Conservation (phyloP, 75 land plant genomes). For the Picea glauca region DNA sequence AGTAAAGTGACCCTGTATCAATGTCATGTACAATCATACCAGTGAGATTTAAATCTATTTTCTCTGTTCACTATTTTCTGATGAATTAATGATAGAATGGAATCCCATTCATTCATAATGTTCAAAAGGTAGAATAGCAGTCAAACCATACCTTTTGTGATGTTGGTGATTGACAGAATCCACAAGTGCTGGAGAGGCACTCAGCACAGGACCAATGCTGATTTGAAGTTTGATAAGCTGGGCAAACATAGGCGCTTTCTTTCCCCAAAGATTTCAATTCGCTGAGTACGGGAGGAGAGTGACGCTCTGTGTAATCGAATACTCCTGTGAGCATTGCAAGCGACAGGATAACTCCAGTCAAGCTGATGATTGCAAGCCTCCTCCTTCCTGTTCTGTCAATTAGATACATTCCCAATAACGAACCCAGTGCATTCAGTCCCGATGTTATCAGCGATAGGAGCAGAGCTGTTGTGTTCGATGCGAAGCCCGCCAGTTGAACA, state of each 20-base stretch:
- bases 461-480: slow-evolving; percentile 77
- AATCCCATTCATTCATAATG: too few species aligned
- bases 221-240: neutral
- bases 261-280: neutral
- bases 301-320: slow-evolving; percentile 38
- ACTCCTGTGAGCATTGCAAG: slow-evolving; percentile 45
- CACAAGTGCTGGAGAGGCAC: slow-evolving; percentile 1
- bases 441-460: slow-evolving; percentile 75
- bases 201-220: slow-evolving; percentile 18
- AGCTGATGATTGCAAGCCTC: slow-evolving; percentile 56
- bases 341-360: slow-evolving; percentile 54
- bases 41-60: too few species aligned
- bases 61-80: too few species aligned
- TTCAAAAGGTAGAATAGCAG: too few species aligned
- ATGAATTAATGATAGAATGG: too few species aligned
- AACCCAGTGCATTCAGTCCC: slow-evolving; percentile 84
- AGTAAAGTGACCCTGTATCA: too few species aligned
- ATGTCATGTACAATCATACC: too few species aligned
- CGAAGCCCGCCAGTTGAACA: slow-evolving; percentile 90
- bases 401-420: slow-evolving; percentile 72
- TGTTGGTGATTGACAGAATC: neutral
- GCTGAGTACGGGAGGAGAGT: slow-evolving; percentile 35
- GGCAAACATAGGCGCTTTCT: neutral
- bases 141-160: neutral
- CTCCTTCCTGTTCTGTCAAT: slow-evolving; percentile 79